Evolutionary conservation across 331 rosid species (phyloP).

Genomic region (Malus hybrid): DNA sequence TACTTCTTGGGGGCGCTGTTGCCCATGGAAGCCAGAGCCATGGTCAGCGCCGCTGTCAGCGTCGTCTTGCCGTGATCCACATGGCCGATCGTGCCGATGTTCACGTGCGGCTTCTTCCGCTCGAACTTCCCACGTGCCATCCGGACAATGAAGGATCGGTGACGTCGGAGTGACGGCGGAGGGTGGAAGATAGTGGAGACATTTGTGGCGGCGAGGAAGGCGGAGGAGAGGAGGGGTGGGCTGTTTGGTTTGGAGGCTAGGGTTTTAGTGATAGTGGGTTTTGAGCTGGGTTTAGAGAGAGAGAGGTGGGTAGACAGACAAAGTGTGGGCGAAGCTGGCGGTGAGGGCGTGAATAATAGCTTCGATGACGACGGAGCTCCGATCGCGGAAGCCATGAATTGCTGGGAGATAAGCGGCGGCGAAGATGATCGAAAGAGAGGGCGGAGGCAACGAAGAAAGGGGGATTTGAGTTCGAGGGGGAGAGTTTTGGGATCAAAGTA

Average conservation of each 20-base stretch:
- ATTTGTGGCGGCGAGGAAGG: background rate
- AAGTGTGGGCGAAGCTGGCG: background rate
- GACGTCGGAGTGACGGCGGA: background rate
- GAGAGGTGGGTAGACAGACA: slow-evolving; percentile 2
- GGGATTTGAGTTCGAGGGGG: background rate
- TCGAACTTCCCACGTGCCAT: slow-evolving; percentile 26
- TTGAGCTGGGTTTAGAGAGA: slow-evolving; percentile 1
- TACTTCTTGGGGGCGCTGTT: slow-evolving; percentile 28
- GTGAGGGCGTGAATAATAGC: background rate
- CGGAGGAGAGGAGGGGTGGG: background rate
- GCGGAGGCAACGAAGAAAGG: background rate
- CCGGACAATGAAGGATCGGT: slow-evolving; percentile 15
- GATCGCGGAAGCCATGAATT: slow-evolving; percentile 1
- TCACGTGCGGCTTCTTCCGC: slow-evolving; percentile 32
- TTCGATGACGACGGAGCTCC: slow-evolving; percentile 9
- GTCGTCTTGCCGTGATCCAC: slow-evolving; percentile 30
- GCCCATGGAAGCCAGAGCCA: slow-evolving; percentile 29
- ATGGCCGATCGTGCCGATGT: slow-evolving; percentile 32
- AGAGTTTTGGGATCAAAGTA: background rate
- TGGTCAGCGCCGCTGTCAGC: slow-evolving; percentile 29
- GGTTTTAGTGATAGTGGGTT: background rate
- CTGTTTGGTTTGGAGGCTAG: background rate
- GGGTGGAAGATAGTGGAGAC: background rate
- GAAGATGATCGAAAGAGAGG: background rate
- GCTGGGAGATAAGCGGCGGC: background rate